Evolutionary conservation across 768 basidiomycete genomes (phyloP), one percentile per base, ranked within the genome.

Genomic region (Serendipita sp.): DNA sequence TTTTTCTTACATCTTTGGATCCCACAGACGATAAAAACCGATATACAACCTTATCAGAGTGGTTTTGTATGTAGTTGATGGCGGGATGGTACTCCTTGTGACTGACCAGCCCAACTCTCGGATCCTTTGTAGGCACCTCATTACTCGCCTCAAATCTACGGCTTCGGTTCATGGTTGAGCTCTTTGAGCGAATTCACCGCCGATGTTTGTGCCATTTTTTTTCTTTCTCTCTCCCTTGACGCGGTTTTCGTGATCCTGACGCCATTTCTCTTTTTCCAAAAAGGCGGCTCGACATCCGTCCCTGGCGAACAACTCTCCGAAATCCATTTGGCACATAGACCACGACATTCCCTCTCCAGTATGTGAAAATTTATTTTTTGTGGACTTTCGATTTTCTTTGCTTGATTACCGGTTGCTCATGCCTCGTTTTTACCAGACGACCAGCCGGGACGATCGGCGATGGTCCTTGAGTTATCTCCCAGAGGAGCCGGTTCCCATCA

Each of bases 251-350:
- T 2, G 37, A 40, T 40, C 29, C 48, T 50, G 48, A 50, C 48
- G 48, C 48, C 48, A 50, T 50, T 50, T 50, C 29, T n/a, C 8
- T 6, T 31, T 50, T 27, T 11, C 23, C n/a, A n/a, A n/a, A 23
- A 60, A 60, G 55, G 33, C 16, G 4, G 27, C 4, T 34, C 27
- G 55, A 34, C 34, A 60, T 36, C 16, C 55, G 16, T 29, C 55
- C 23, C 31, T 60, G 27, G 55, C 55, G 10, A 60, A 60, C 34
- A n/a, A 1, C 18, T 60, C 55, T 23, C 55, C 55, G 10, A 60
- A 60, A 60, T 60, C 55, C 55, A 60, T 60, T 34, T 60, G 55
- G 55, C 3, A 36, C 55, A 36, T 36, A 27, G 55, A 60, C 48
- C 48, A 50, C 1, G 55, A 60, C n/a, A 60, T 60, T 31, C 55